These are phyloP conservation scores for Daldinia eschscholtzii DNA, from an alignment of 2,329 filamentous ascomycete genomes.

Conservation along the genomic window DNA sequence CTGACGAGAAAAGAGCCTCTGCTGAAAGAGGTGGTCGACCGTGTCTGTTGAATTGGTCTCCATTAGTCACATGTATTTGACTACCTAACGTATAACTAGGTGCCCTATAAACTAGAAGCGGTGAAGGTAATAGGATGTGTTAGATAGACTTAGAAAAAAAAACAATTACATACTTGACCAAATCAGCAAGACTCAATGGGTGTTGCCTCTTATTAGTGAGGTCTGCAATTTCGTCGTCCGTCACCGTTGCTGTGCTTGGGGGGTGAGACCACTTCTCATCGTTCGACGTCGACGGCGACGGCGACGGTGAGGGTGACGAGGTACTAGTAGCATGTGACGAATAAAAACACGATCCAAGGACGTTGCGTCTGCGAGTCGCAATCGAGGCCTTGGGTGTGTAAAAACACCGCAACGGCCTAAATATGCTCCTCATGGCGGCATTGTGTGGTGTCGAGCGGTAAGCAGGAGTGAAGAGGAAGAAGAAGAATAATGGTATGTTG, in stretches of 20 bases:
- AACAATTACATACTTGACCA: constrained; percentile 77
- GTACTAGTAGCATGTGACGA: constrained; percentile 48
- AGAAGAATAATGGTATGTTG: constrained; percentile 18
- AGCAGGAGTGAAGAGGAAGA: constrained; percentile 27
- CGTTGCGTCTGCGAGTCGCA: constrained; percentile 27
- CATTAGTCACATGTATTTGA: constrained; percentile 6
- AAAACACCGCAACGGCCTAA: constrained; percentile 57
- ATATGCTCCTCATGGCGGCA: constrained; percentile 62
- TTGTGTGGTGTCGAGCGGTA: constrained; percentile 48
- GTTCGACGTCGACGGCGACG: constrained; percentile 26
- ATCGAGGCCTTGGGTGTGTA: constrained; percentile 47
- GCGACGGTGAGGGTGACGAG: constrained; percentile 30
- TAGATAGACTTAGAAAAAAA: neutral
- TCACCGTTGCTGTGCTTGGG: constrained; percentile 63
- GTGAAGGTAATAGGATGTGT: constrained; percentile 12
- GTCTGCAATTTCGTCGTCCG: constrained; percentile 81
- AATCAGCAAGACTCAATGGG: constrained; percentile 84
- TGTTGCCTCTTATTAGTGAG: constrained; percentile 84
- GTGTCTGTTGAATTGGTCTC: constrained; percentile 59
- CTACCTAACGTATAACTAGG: no score
- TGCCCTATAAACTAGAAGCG: constrained; percentile 17
- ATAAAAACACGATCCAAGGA: constrained; percentile 40
- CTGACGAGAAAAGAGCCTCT: constrained; percentile 84
- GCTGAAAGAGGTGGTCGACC: constrained; percentile 88
- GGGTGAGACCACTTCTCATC: constrained; percentile 57